Evolutionary conservation across 768 basidiomycete genomes (phyloP).

Genomic region (Amyloporia xantha): DNA sequence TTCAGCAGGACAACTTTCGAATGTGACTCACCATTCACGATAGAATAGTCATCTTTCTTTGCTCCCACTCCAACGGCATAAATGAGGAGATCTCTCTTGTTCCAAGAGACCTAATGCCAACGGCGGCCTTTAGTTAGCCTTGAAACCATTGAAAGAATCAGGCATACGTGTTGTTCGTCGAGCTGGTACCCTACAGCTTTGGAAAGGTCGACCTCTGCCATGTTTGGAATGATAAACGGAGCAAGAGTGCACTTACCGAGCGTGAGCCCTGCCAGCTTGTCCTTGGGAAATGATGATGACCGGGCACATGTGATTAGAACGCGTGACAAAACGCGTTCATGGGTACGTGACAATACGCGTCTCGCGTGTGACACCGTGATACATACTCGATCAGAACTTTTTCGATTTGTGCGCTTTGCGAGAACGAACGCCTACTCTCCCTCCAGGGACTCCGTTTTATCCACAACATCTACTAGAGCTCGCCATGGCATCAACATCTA

Average conservation of each 20-base stretch:
- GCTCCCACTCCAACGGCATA: slow-evolving; percentile 82
- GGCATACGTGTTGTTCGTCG: slow-evolving; percentile 45
- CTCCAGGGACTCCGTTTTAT: no score
- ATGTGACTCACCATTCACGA: slow-evolving; percentile 68
- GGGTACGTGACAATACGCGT: neutral
- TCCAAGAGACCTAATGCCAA: slow-evolving; percentile 67
- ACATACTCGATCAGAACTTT: neutral
- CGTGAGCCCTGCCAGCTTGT: neutral
- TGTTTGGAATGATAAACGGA: slow-evolving; percentile 16
- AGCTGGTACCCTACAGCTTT: slow-evolving; percentile 58
- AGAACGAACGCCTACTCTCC: no score
- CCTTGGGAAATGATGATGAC: neutral
- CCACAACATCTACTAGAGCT: neutral
- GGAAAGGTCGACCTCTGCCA: slow-evolving; percentile 50
- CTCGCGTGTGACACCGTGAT: neutral
- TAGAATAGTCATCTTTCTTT: slow-evolving; percentile 60
- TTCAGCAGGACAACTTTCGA: no score
- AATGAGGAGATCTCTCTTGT: slow-evolving; percentile 71
- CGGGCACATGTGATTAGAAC: neutral
- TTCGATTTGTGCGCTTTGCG: neutral
- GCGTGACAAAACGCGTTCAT: neutral
- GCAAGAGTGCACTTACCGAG: neutral
- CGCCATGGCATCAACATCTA: slow-evolving; percentile 5
- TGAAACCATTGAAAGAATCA: neutral
- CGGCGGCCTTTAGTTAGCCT: no score